Conservation (phyloP, 768 basidiomycete genomes). For the Fomitopsis pulvina region DNA sequence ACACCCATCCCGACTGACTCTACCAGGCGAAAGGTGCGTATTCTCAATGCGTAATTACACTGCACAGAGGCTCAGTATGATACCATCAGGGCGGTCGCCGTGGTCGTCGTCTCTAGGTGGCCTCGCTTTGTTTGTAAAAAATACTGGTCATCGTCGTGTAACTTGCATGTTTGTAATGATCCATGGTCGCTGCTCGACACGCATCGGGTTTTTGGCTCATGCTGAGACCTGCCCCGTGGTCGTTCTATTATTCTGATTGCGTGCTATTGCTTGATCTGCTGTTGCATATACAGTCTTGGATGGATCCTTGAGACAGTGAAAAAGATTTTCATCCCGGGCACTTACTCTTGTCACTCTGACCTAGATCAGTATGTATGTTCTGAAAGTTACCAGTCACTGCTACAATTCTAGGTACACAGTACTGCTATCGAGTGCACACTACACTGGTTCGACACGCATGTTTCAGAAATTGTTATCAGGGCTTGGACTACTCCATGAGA, state of each 20-base stretch:
- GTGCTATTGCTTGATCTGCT: neutral
- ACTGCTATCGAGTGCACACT: no score
- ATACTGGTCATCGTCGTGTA: slow-evolving; percentile 27
- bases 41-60: neutral
- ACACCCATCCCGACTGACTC: slow-evolving; percentile 97
- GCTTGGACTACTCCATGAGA: no score
- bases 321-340: no score
- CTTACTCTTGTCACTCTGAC: no score
- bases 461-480: no score
- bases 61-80: neutral
- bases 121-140: slow-evolving; percentile 16
- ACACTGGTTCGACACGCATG: no score
- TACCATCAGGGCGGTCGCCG: slow-evolving; percentile 86
- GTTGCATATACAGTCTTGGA: no score
- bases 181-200: slow-evolving; percentile 81
- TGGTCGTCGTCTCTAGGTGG: slow-evolving; percentile 86
- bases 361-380: no score
- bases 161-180: slow-evolving; percentile 35
- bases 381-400: no score
- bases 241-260: slow-evolving; percentile 19
- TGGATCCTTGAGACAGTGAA: no score
- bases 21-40: slow-evolving; percentile 87
- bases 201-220: slow-evolving; percentile 54
- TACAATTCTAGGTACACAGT: no score
- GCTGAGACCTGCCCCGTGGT: slow-evolving; percentile 72